phyloP scores from a whole-genome alignment of 148 eudicot genomes.

The Euryodendron excelsum region DNA sequence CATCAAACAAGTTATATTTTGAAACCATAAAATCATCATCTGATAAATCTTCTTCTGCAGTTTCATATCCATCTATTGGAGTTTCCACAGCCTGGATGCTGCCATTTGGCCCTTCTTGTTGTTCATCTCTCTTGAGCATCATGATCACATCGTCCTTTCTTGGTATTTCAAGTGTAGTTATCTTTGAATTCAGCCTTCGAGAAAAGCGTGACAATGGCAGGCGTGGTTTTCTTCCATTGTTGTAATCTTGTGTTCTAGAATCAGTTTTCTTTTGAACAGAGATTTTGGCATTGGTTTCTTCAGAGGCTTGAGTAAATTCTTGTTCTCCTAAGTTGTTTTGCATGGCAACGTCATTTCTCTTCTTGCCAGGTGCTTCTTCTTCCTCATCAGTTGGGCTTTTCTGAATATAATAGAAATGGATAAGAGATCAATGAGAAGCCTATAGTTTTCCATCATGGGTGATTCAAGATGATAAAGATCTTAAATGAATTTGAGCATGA shows the following conservation, averaged over 20 bases:
- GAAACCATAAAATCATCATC: constrained; percentile 48
- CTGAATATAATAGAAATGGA: constrained; percentile 28
- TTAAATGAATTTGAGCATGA: not conserved
- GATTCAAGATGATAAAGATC: not conserved
- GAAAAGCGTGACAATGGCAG: constrained; percentile 39
- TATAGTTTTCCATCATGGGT: not conserved
- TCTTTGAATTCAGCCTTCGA: constrained; percentile 32
- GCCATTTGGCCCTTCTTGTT: constrained; percentile 11
- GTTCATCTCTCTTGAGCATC: constrained; percentile 36
- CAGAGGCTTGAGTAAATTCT: constrained; percentile 9
- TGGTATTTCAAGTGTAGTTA: constrained; percentile 45
- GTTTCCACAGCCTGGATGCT: not conserved
- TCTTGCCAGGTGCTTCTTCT: constrained; percentile 27
- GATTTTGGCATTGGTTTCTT: constrained; percentile 8
- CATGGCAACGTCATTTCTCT: constrained; percentile 3
- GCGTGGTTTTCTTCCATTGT: constrained; percentile 27
- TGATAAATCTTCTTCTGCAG: constrained; percentile 58
- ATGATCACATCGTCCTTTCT: constrained; percentile 34
- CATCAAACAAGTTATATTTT: constrained; percentile 55
- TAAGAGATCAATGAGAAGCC: not conserved
- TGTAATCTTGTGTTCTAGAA: constrained; percentile 16
- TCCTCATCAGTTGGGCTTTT: constrained; percentile 51
- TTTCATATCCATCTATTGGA: constrained; percentile 52
- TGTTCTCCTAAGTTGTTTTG: constrained; percentile 22
- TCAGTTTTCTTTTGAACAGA: constrained; percentile 20